Conservation (phyloP, 768 basidiomycete genomes). For the Leccinum uliginosum region DNA sequence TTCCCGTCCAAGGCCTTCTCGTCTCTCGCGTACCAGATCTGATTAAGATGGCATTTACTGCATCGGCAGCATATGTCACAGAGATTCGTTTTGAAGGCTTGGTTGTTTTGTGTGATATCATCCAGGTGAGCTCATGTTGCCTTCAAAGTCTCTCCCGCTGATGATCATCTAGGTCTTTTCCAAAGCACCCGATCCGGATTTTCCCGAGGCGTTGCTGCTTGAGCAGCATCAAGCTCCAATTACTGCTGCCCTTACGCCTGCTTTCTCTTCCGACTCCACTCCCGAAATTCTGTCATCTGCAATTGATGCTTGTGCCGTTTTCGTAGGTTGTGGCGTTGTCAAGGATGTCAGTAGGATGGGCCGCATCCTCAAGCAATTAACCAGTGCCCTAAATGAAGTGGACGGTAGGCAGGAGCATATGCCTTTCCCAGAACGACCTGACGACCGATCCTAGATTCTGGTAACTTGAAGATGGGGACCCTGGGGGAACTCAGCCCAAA, state of each 20-base stretch:
- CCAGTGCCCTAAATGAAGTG: conserved; percentile 82
- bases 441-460: conserved; percentile 54
- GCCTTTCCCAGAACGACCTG: background rate
- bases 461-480: conserved; percentile 82
- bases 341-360: conserved; percentile 92
- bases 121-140: conserved; percentile 54
- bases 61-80: conserved; percentile 93
- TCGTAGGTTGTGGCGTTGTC: conserved; percentile 92
- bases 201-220: conserved; percentile 81
- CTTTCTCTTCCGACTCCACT: conserved; percentile 91
- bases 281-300: conserved; percentile 94
- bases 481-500: conserved; percentile 87
- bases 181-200: conserved; percentile 84
- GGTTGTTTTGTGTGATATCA: conserved; percentile 85
- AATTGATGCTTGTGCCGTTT: conserved; percentile 89
- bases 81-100: conserved; percentile 92
- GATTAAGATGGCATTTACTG: conserved; percentile 97
- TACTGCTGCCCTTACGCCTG: conserved; percentile 93
- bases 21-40: conserved; percentile 87
- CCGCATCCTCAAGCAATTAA: conserved; percentile 85
- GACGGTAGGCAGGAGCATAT: conserved; percentile 51
- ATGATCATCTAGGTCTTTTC: conserved; percentile 69
- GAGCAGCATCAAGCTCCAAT: conserved; percentile 99
- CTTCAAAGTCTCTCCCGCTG: conserved; percentile 1
- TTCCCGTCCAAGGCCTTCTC: conserved; percentile 59